Evolutionary conservation across 192 early-diverging fungal genomes (phyloP).

Genomic region (Neocallimastix lanati): DNA sequence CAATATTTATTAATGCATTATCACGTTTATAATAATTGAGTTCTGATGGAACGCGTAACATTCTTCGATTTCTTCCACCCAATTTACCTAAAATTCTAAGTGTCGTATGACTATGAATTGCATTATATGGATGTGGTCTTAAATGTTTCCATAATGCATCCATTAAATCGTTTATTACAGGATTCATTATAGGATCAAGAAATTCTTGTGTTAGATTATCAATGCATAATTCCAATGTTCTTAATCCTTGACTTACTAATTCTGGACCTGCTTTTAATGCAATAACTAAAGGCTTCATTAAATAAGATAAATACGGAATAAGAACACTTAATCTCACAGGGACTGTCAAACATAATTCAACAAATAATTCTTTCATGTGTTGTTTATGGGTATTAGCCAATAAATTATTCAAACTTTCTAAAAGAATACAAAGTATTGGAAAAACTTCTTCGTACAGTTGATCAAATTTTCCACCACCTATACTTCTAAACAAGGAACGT

Average conservation of each 20-base stretch:
- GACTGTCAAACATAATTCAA: conserved; percentile 90
- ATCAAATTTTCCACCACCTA: conserved; percentile 93
- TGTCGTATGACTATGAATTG: conserved; percentile 61
- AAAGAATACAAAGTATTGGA: conserved; percentile 73
- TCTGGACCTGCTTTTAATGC: conserved; percentile 82
- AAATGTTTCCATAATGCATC: conserved; percentile 81
- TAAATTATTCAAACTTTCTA: conserved; percentile 74
- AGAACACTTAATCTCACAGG: conserved; percentile 87
- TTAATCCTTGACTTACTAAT: conserved; percentile 82
- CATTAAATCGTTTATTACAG: conserved; percentile 90
- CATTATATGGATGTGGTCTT: conserved; percentile 67
- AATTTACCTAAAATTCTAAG: conserved; percentile 91
- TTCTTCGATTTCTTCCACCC: conserved; percentile 85
- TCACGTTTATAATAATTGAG: background rate
- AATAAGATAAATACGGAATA: conserved; percentile 73
- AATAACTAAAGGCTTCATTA: conserved; percentile 92
- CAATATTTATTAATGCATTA: background rate
- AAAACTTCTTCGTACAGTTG: conserved; percentile 87
- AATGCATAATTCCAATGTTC: conserved; percentile 92
- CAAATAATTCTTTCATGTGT: conserved; percentile 86
- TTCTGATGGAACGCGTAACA: conserved; percentile 51
- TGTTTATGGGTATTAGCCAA: conserved; percentile 62
- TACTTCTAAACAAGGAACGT: conserved; percentile 79
- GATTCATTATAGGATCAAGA: conserved; percentile 85
- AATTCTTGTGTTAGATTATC: conserved; percentile 96